phyloP scores from a whole-genome alignment of 2,329 filamentous ascomycete species.

The Ophiocordyceps camponoti-leonardi region DNA sequence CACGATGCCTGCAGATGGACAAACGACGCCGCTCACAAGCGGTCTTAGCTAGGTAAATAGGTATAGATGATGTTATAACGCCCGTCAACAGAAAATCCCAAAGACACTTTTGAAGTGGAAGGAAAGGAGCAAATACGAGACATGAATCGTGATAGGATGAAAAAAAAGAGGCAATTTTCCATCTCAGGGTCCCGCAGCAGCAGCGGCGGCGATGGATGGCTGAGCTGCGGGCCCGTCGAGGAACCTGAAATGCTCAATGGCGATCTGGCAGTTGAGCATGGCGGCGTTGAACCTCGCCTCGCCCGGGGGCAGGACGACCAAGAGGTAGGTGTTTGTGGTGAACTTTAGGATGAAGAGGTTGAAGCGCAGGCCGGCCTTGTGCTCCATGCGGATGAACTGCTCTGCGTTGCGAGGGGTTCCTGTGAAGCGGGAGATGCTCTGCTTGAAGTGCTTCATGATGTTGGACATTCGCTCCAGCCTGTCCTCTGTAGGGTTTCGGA shows the following conservation, averaged over 20 bases:
- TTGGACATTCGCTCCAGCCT: slow-evolving; percentile 89
- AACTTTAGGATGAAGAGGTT: slow-evolving; percentile 92
- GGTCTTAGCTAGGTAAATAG: neutral
- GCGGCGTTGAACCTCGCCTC: slow-evolving; percentile 85
- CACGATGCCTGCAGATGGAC: neutral
- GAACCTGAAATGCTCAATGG: slow-evolving; percentile 62
- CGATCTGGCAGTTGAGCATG: slow-evolving; percentile 77
- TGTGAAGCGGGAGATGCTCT: slow-evolving; percentile 58
- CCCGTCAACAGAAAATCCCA: neutral
- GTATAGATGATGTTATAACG: neutral
- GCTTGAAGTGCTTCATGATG: slow-evolving; percentile 98
- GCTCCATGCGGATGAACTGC: slow-evolving; percentile 66
- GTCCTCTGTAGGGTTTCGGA: slow-evolving; percentile 74
- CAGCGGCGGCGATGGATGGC: slow-evolving; percentile 9
- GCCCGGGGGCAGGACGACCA: slow-evolving; percentile 77
- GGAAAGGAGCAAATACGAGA: neutral
- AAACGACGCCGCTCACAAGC: neutral
- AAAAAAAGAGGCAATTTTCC: no score
- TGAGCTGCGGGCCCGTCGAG: slow-evolving; percentile 31
- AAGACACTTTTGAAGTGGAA: neutral
- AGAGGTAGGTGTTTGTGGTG: slow-evolving; percentile 94
- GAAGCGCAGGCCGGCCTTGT: slow-evolving; percentile 62
- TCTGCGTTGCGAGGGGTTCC: slow-evolving; percentile 66
- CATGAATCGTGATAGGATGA: neutral
- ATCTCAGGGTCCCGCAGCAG: no score